phyloP scores from a whole-genome alignment of 176 grass and related monocot species.

The Stipa capillata region DNA sequence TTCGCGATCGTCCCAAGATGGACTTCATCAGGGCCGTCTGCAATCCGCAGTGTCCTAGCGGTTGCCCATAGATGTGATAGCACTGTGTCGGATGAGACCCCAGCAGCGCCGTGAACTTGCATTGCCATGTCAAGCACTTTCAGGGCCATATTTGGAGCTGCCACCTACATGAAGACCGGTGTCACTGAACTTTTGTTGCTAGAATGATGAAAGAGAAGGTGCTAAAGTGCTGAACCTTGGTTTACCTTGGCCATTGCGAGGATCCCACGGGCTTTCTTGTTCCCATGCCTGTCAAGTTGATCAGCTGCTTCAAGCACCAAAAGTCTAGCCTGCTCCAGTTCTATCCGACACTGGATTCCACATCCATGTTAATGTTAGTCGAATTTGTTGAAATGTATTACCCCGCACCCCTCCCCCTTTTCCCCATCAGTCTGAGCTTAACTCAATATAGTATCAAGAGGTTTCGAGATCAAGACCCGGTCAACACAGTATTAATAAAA shows the following conservation, averaged over 20 bases:
- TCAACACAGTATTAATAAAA: too few species aligned
- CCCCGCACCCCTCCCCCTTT: too few species aligned
- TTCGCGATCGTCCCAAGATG: slow-evolving; percentile 88
- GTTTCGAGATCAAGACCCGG: too few species aligned
- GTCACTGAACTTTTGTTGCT: background rate
- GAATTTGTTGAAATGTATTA: too few species aligned
- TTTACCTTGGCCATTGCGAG: slow-evolving; percentile 96
- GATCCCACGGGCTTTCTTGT: slow-evolving; percentile 72
- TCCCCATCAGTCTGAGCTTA: too few species aligned
- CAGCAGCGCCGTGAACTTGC: slow-evolving; percentile 88
- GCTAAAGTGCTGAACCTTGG: background rate
- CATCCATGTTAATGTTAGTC: slow-evolving; percentile 4
- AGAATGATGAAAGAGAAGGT: background rate
- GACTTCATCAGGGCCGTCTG: slow-evolving; percentile 92
- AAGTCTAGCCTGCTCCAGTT: slow-evolving; percentile 85
- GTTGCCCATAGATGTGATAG: slow-evolving; percentile 84
- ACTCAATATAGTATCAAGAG: too few species aligned
- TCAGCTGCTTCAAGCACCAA: slow-evolving; percentile 86
- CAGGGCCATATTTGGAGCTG: slow-evolving; percentile 94
- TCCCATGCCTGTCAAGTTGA: slow-evolving; percentile 74
- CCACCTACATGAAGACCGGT: slow-evolving; percentile 38
- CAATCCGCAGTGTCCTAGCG: slow-evolving; percentile 68
- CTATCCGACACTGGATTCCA: slow-evolving; percentile 68
- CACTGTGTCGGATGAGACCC: slow-evolving; percentile 64
- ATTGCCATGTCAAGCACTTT: slow-evolving; percentile 93